phyloP scores from a whole-genome alignment of 805 yeast species.

The Huiozyma sinensis region DNA sequence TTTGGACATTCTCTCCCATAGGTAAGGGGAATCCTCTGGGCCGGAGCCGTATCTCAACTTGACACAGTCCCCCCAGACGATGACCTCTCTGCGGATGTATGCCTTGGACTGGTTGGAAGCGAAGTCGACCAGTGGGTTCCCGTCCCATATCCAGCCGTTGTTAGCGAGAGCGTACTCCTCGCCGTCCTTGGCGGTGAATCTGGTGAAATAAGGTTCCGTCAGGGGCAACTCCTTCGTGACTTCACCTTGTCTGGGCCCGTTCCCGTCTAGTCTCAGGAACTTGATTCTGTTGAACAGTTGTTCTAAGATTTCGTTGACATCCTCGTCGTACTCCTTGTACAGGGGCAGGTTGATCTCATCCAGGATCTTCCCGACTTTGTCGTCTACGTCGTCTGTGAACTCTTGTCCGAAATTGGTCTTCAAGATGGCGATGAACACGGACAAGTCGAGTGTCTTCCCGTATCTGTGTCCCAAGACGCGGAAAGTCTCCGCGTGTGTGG shows the following conservation, averaged over 20 bases:
- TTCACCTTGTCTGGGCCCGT: slow-evolving; percentile 75
- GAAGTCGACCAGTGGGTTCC: slow-evolving; percentile 86
- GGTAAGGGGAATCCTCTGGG: slow-evolving; percentile 74
- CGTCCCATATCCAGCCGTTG: slow-evolving; percentile 99
- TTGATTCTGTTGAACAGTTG: slow-evolving; percentile 71
- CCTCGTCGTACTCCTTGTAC: slow-evolving; percentile 68
- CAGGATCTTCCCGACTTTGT: slow-evolving; percentile 39
- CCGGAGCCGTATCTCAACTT: slow-evolving; percentile 74
- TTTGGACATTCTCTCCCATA: slow-evolving; percentile 81
- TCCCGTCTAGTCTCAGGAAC: slow-evolving; percentile 61
- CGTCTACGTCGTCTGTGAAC: slow-evolving; percentile 23
- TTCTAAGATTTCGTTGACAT: slow-evolving; percentile 48
- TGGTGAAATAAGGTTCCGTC: slow-evolving; percentile 80
- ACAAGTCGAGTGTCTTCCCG: slow-evolving; percentile 43
- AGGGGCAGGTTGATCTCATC: slow-evolving; percentile 70
- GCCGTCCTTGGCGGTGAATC: slow-evolving; percentile 45
- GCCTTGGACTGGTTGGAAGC: slow-evolving; percentile 73
- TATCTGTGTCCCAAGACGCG: slow-evolving; percentile 38
- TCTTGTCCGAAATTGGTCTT: slow-evolving; percentile 30
- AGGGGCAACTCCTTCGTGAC: slow-evolving; percentile 49
- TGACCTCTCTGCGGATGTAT: slow-evolving; percentile 82
- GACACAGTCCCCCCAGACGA: slow-evolving; percentile 96
- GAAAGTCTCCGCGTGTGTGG: slow-evolving; percentile 30
- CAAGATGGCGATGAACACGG: slow-evolving; percentile 44
- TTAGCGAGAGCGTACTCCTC: slow-evolving; percentile 69